phyloP scores from a whole-genome alignment of 2,329 filamentous ascomycete genomes.

The Raffaelea arxii region DNA sequence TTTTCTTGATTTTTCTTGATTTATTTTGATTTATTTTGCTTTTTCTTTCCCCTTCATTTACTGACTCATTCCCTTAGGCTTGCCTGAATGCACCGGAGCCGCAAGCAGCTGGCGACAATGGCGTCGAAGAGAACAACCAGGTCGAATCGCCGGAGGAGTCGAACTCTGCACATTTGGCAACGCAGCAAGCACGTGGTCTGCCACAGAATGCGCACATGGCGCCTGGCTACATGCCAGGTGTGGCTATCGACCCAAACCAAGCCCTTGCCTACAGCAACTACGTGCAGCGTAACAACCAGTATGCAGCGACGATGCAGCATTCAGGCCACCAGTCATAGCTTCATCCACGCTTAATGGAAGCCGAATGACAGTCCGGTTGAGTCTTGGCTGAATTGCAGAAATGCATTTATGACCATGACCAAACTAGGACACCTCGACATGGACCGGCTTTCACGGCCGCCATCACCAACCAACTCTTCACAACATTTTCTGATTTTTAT shows the following conservation, averaged over 20 bases:
- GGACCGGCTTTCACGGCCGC: too few relatives aligned
- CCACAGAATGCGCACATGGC: constrained; percentile 55
- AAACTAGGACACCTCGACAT: not conserved
- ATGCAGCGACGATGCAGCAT: constrained; percentile 75
- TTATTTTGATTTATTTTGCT: constrained; percentile 22
- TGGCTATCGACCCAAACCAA: constrained; percentile 66
- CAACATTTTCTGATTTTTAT: not conserved
- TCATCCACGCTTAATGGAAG: too few relatives aligned
- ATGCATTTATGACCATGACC: not conserved
- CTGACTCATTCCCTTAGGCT: too few relatives aligned
- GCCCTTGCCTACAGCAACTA: constrained; percentile 79
- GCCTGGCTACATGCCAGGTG: constrained; percentile 50
- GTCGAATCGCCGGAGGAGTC: constrained; percentile 91
- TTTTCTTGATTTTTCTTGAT: not conserved
- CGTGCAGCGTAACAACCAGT: constrained; percentile 63
- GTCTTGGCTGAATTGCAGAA: not conserved
- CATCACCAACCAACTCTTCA: too few relatives aligned
- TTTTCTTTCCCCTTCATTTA: too few relatives aligned
- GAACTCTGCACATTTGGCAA: constrained; percentile 63
- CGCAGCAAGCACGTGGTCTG: constrained; percentile 54
- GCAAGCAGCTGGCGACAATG: constrained; percentile 68
- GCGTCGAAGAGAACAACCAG: constrained; percentile 64
- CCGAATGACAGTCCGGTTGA: not conserved
- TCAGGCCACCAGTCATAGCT: constrained; percentile 67
- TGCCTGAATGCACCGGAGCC: constrained; percentile 96